phyloP scores from a whole-genome alignment of 129 eudicot species.

The Lactuca sativa region DNA sequence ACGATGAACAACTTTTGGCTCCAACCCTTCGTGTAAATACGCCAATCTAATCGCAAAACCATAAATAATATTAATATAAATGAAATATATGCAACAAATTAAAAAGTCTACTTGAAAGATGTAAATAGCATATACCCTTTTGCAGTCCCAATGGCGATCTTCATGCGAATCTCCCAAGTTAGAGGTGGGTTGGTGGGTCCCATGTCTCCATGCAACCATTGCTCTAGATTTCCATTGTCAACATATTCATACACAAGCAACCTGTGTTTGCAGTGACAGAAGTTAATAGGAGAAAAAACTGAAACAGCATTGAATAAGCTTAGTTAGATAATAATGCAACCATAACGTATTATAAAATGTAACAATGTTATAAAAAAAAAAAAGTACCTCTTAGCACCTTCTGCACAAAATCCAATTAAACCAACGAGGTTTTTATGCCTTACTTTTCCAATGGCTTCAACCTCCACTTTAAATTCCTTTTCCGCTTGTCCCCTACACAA shows the following conservation, averaged over 20 bases:
- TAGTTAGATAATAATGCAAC: too few relatives aligned
- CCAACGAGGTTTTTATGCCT: conserved; percentile 95
- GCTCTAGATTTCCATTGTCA: conserved; percentile 91
- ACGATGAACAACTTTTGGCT: conserved; percentile 96
- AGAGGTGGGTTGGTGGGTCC: conserved; percentile 73
- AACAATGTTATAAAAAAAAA: too few relatives aligned
- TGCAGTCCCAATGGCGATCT: conserved; percentile 87
- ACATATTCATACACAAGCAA: conserved; percentile 85
- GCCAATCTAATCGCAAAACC: conserved; percentile 53
- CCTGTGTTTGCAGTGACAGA: conserved; percentile 35
- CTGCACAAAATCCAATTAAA: conserved; percentile 82
- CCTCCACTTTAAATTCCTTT: conserved; percentile 93
- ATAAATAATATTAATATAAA: neutral
- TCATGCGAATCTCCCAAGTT: conserved; percentile 87
- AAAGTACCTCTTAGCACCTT: conserved; percentile 72
- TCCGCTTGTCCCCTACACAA: conserved; percentile 88
- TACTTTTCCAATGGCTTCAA: conserved; percentile 98
- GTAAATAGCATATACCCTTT: conserved; percentile 71
- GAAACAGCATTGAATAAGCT: neutral
- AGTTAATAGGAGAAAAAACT: neutral
- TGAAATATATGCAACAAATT: neutral
- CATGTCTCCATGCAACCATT: conserved; percentile 90
- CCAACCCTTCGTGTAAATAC: conserved; percentile 91
- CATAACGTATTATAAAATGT: too few relatives aligned
- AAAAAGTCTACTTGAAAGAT: neutral